Evolutionary conservation across 148 eudicot genomes (phyloP).

Genomic region (Fagopyrum esculentum): DNA sequence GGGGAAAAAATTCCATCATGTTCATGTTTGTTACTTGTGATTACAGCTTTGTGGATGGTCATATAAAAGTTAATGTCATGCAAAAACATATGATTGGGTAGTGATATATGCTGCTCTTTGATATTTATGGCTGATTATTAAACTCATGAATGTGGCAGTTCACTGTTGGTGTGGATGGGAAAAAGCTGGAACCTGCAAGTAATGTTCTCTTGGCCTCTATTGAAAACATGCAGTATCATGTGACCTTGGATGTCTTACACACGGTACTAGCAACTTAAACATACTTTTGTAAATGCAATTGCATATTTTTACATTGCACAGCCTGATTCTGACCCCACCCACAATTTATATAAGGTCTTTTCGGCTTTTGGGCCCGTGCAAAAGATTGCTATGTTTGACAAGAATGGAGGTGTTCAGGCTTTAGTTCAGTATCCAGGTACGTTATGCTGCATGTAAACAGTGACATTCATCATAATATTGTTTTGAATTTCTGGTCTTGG

Average conservation of each 20-base stretch:
- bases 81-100: neutral
- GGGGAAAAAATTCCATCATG: neutral
- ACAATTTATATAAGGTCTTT: slow-evolving; percentile 56
- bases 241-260: slow-evolving; percentile 80
- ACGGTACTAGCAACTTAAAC: slow-evolving; percentile 39
- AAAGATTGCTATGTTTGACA: slow-evolving; percentile 99
- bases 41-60: neutral
- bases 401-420: slow-evolving; percentile 95
- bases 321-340: neutral
- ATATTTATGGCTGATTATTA: neutral
- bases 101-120: neutral
- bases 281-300: neutral
- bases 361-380: slow-evolving; percentile 88
- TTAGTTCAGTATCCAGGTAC: slow-evolving; percentile 92
- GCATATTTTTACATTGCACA: neutral
- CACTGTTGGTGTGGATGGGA: slow-evolving; percentile 70
- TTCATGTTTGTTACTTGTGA: neutral
- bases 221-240: slow-evolving; percentile 95
- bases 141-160: slow-evolving; percentile 29
- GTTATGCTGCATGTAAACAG: neutral
- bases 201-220: slow-evolving; percentile 93
- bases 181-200: slow-evolving; percentile 83
- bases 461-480: neutral
- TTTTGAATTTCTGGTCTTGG: neutral
- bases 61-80: neutral